Conservation (phyloP, 2,329 filamentous ascomycete species). For the Chrysoporthe deuterocubensis region DNA sequence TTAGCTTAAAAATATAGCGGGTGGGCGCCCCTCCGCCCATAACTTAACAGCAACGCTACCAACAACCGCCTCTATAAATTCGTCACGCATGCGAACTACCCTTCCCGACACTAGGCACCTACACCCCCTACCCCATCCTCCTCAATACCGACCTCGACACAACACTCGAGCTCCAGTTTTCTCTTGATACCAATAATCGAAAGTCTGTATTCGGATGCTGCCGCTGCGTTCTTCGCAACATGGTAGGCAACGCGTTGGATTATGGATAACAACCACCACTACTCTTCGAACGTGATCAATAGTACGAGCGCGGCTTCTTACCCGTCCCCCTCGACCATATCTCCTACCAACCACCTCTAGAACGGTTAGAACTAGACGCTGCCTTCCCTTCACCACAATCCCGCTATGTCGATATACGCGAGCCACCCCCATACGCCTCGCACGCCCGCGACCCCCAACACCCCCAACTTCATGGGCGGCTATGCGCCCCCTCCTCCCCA, state of each 20-base stretch:
- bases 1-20: too few relatives aligned
- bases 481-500: slow-evolving; percentile 53
- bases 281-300: slow-evolving; percentile 39
- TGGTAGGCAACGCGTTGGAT: slow-evolving; percentile 31
- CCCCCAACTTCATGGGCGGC: slow-evolving; percentile 60
- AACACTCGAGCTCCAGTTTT: slow-evolving; percentile 16
- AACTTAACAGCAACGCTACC: too few relatives aligned
- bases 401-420: slow-evolving; percentile 58
- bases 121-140: not conserved
- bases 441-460: slow-evolving; percentile 66
- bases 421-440: slow-evolving; percentile 65
- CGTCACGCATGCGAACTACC: too few relatives aligned
- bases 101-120: too few relatives aligned
- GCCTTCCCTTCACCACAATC: slow-evolving; percentile 44
- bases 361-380: slow-evolving; percentile 36
- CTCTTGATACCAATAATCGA: slow-evolving; percentile 5
- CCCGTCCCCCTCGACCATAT: slow-evolving; percentile 35
- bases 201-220: slow-evolving; percentile 27
- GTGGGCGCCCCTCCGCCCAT: too few relatives aligned
- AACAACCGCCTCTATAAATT: too few relatives aligned
- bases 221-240: slow-evolving; percentile 26
- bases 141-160: not conserved
- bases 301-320: slow-evolving; percentile 37
- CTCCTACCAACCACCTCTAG: slow-evolving; percentile 33
- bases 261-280: slow-evolving; percentile 38